Evolutionary conservation across 441 rosid genomes (phyloP), one percentile per base, ranked within the genome.

Genomic region (Melianthus villosus): DNA sequence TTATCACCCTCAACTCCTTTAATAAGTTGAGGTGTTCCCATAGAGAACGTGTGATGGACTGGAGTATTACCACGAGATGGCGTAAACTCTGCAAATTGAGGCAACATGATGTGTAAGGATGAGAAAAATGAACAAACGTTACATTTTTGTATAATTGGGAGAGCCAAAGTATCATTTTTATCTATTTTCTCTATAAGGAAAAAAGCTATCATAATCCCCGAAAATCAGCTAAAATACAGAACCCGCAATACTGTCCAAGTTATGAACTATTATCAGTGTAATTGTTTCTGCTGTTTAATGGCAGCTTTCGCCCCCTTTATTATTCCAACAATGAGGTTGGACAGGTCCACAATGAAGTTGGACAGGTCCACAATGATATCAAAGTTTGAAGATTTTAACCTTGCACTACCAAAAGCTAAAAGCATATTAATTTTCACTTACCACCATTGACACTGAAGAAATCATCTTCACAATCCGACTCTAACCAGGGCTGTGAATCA

Each of bases 391-490:
- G 36, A 44, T 5, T 13, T 33, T 28, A 40, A 27, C 34, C 22
- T 27, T 34, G 10, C 29, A 15, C 22, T 30, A 38, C 10, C 16
- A 29, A 48, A 22, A 20, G 46, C 12, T n/a, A n/a, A 6, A 16
- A 22, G 20, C 35, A 35, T 11, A 22, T 4, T 7, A 16, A 16
- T 25, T 19, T 9, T 33, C 49, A 22, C 81, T 59, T 59, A 89
- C 98, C 96, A 16, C 96, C 98, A 42, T 63, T 75, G 36, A 89
- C 96, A 48, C 98, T 89, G 52, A 53, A 66, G 62, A 80, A 84
- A 60, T 81, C 96, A 44, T 81, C 89, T 14, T 84, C 96, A 9
- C 81, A 75, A 38, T 84, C 93, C 0, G 93, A 80, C 13, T 81
- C 89, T 25, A 84, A 40, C 72, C 73, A 82, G 7, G 71, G 53